Conservation (phyloP, 768 basidiomycete genomes). For the Clitopilus hobsonii region DNA sequence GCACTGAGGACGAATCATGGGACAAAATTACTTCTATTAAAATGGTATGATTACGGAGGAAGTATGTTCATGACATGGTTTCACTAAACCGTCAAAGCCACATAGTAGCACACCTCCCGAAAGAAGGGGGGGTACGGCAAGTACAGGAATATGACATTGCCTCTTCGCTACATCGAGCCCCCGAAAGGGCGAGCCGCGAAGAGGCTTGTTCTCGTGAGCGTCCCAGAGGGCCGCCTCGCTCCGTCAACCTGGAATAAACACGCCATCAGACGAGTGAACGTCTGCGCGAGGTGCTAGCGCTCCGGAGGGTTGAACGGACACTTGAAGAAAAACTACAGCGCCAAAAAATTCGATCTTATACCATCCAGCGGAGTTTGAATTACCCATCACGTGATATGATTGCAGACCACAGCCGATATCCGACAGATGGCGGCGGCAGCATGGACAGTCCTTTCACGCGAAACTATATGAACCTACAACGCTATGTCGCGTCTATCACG, state of each 20-base stretch:
- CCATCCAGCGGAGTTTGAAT: slow-evolving; percentile 24
- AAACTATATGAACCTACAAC: background rate
- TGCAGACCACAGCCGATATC: background rate
- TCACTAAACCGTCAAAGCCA: slow-evolving; percentile 78
- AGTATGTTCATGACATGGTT: slow-evolving; percentile 76
- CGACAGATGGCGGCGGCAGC: no score
- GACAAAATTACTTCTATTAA: background rate
- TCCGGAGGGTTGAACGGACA: slow-evolving; percentile 72
- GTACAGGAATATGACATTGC: slow-evolving; percentile 82
- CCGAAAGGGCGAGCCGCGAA: slow-evolving; percentile 14
- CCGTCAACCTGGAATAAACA: slow-evolving; percentile 68
- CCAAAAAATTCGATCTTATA: slow-evolving; percentile 22
- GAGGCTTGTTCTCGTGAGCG: slow-evolving; percentile 35
- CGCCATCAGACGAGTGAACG: slow-evolving; percentile 55
- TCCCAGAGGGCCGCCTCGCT: slow-evolving; percentile 57
- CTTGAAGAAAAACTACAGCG: slow-evolving; percentile 29
- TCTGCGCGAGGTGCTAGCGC: slow-evolving; percentile 45
- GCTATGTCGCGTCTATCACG: slow-evolving; percentile 49
- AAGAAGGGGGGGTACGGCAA: slow-evolving; percentile 55
- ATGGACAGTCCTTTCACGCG: background rate
- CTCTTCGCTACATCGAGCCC: slow-evolving; percentile 32
- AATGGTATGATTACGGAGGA: background rate
- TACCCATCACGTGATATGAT: slow-evolving; percentile 11
- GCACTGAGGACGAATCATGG: no score
- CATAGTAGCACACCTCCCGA: slow-evolving; percentile 54